These are phyloP conservation scores for Microcyclosporella mali DNA, from an alignment of 2,329 filamentous ascomycete species.

Conservation along the genomic window DNA sequence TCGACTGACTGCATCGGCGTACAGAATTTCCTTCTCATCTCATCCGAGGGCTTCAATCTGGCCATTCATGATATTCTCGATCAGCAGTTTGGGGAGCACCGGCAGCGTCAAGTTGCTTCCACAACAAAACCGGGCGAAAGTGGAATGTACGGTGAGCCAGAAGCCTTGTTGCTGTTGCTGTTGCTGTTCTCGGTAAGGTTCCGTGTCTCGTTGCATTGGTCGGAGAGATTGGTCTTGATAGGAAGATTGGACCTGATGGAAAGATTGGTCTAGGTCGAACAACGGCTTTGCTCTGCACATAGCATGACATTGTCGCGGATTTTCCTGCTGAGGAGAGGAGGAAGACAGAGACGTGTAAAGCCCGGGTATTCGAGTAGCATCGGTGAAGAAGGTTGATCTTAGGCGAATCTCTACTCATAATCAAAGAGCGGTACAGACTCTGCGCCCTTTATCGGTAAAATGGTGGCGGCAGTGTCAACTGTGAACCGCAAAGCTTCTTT, in stretches of 20 bases:
- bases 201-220: background rate
- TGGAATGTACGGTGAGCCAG: conserved; percentile 7
- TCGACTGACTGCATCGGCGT: conserved; percentile 3
- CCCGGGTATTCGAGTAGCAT: background rate
- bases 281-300: too few species aligned
- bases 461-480: too few species aligned
- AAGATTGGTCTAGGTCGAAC: too few species aligned
- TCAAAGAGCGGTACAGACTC: background rate
- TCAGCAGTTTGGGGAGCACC: conserved; percentile 5
- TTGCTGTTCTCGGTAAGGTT: background rate
- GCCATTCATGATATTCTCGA: conserved; percentile 7
- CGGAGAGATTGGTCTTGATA: too few species aligned
- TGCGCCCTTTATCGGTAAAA: background rate
- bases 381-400: conserved; percentile 10
- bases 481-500: too few species aligned
- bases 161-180: background rate
- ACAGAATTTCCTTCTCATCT: conserved; percentile 8
- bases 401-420: conserved; percentile 1
- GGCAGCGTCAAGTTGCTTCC: conserved; percentile 5
- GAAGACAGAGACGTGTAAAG: background rate
- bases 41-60: conserved; percentile 12
- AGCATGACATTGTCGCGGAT: too few species aligned
- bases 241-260: too few species aligned
- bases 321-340: background rate
- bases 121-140: conserved; percentile 12